Evolutionary conservation across 495 filamentous ascomycete genomes (phyloP), one percentile per base, ranked within the genome.

Genomic region (Daldinia caldariorum): DNA sequence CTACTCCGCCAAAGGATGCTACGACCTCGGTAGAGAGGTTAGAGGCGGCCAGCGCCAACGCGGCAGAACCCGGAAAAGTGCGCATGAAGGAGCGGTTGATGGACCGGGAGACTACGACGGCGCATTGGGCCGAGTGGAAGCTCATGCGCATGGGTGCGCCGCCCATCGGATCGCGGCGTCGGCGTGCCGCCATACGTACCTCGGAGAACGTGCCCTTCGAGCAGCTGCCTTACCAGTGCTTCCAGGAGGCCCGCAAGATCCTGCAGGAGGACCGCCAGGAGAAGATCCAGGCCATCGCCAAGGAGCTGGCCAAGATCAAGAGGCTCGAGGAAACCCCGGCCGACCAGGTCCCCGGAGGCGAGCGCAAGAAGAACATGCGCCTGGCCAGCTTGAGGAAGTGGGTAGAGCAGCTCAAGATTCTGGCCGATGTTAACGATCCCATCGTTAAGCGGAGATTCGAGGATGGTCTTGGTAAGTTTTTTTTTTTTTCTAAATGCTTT

Each of bases 351-450:
- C 77, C 80, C 9, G 88, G 88, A 38, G 88, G 89, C 13, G 86
- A 89, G 72, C 73, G 75, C 62, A 82, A 84, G 61, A 89, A 89
- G 79, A 86, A 92, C 78, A 86, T 82, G 37, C 83, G 88, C 62
- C 71, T 97, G 45, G 77, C 79, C n/a, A 89, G 89, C 50, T 89
- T 97, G 88, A 84, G 87, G 71, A 79, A 85, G 63, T 83, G 93
- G 71, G 70, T 98, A 60, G 93, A 97, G 76, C 78, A 88, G 55
- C 83, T 97, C 76, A 96, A 97, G 86, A 88, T 99, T 31, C 80
- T 90, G 69, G 94, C 93, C 6, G 95, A 99, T 76, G 92, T 97
- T 79, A 99, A 99, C 76, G 97, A 97, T 76, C 95, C 95, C 1
- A 55, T 93, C 32, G 92, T 98, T 47, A 98, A 97, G 87, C 91